phyloP scores from a whole-genome alignment of 2,329 filamentous ascomycete species.

The Ophiosphaerella korrae region DNA sequence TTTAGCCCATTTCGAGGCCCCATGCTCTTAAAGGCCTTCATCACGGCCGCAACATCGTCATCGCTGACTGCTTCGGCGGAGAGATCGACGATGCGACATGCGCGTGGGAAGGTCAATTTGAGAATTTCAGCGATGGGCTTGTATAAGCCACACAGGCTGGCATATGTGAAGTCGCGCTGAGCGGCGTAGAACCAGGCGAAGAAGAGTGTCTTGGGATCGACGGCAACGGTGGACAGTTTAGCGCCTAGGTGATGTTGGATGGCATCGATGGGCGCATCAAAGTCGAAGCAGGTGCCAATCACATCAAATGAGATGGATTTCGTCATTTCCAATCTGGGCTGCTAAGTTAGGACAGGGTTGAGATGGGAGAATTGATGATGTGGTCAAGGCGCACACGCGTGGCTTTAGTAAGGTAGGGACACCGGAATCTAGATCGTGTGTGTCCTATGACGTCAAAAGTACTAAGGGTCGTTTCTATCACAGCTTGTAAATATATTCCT shows the following conservation, averaged over 20 bases:
- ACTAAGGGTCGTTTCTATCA: too few species aligned
- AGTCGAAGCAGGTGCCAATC: constrained; percentile 33
- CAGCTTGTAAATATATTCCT: too few species aligned
- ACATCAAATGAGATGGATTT: constrained; percentile 33
- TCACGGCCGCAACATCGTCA: constrained; percentile 21
- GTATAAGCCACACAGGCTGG: constrained; percentile 21
- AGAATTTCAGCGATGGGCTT: constrained; percentile 30
- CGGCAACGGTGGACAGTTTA: constrained; percentile 14
- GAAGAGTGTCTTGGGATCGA: constrained; percentile 30
- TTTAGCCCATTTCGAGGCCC: constrained; percentile 25
- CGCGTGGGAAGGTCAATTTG: constrained; percentile 23
- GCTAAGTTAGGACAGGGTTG: neutral
- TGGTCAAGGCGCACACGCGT: too few species aligned
- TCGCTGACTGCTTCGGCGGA: constrained; percentile 21
- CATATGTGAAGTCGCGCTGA: constrained; percentile 34
- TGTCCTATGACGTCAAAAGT: too few species aligned
- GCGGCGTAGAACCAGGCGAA: constrained; percentile 36
- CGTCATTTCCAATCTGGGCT: constrained; percentile 13
- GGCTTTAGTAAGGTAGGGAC: too few species aligned
- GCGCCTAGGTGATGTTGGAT: constrained; percentile 22
- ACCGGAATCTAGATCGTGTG: too few species aligned
- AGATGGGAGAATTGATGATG: neutral
- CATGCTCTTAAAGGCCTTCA: constrained; percentile 31
- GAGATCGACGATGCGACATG: constrained; percentile 24
- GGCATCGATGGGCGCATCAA: constrained; percentile 19